phyloP scores from a whole-genome alignment of 208 protist species.

The Acanthamoeba divionensis region DNA sequence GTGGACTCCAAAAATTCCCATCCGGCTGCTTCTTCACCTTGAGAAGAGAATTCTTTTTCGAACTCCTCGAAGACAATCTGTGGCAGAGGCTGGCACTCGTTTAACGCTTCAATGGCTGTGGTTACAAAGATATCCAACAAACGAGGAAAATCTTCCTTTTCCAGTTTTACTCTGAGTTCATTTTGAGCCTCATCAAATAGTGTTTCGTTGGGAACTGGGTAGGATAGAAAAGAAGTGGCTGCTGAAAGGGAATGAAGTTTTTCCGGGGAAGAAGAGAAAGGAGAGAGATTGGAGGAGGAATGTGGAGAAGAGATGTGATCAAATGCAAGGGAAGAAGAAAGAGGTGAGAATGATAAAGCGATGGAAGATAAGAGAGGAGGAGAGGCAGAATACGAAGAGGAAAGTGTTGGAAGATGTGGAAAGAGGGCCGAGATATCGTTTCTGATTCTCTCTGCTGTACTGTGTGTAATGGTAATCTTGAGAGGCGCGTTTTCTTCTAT shows the following conservation, averaged over 20 bases:
- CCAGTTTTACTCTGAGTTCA: not conserved
- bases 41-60: not conserved
- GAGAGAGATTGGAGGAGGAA: not conserved
- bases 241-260: not conserved
- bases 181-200: not conserved
- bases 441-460: not conserved
- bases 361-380: not conserved
- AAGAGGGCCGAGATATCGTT: not conserved
- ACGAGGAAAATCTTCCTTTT: not conserved
- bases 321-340: not conserved
- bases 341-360: not conserved
- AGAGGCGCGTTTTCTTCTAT: not conserved
- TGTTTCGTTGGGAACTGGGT: not conserved
- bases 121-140: not conserved
- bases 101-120: not conserved
- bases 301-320: not conserved
- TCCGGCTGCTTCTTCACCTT: not conserved
- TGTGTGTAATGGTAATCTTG: not conserved
- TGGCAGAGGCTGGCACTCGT: not conserved
- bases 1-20: constrained; percentile 5
- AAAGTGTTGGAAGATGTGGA: no score
- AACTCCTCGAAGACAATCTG: not conserved
- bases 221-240: no score
- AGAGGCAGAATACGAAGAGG: not conserved
- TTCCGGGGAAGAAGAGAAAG: not conserved